Base-by-base conservation (phyloP, 1,284 basidiomycete species). In the Puccinia coronata region DNA sequence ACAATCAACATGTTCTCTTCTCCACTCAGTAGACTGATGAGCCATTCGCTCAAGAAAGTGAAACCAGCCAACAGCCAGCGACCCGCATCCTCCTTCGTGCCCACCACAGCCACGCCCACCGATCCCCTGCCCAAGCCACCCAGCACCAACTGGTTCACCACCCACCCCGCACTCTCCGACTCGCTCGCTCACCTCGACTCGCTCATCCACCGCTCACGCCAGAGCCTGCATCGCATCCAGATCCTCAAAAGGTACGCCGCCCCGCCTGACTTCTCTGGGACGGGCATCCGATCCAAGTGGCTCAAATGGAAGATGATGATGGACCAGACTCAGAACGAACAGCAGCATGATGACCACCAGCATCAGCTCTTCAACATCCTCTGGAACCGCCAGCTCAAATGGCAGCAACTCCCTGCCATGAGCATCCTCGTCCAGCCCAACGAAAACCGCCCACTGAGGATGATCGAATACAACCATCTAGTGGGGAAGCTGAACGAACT, bases 131-230 rank as follows among this genome's bases (percentile, higher is more conserved):
- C 75, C 12, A 78, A 78, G 57, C 75, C 75, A 49, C 61, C 75
- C 47, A 67, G 61, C 53, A 53, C 75, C 12, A 78, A 78, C 65
- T 78, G 75, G 75, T 78, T 67, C 34, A 69, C 75, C 12, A 67
- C 75, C 36, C 61, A 78, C 57, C 75, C 75, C 18, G 61, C 75
- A 51, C 49, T 78, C 39, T 67, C 75, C 23, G 75, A 78, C 53
- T 78, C 75, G 25, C 57, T 78, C 61, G 55, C 41, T 20, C 31
- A 67, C 53, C 49, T 78, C 12, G 75, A 78, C 39, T 67, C 61
- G 6, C 43, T 78, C 31, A 78, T 78, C 20, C 61, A 78, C 39
- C 63, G 75, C 20, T 53, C 61, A 9, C 61, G 75, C 18, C 49
- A 34, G 28, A 39, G 39, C 31, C 28, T 78, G 25, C 39, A 67